Evolutionary conservation across 257 asterid genomes (phyloP).

Genomic region (Verbascum thapsus): DNA sequence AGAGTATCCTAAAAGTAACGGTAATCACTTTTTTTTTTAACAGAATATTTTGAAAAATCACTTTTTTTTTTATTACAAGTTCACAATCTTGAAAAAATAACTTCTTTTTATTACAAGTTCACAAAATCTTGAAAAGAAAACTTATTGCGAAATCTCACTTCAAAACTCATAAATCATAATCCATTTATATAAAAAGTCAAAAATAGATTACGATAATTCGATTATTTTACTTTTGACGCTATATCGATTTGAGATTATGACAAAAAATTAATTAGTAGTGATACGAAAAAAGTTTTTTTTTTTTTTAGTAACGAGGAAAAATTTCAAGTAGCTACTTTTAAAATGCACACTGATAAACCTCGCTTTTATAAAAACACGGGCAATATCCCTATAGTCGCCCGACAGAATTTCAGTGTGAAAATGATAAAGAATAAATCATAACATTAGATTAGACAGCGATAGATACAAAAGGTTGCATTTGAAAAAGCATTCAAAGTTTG

Average conservation of each 20-base stretch:
- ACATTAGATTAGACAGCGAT: slow-evolving; percentile 20
- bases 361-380: slow-evolving; percentile 18
- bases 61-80: not conserved
- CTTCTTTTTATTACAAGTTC: not conserved
- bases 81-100: not conserved
- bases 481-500: not conserved
- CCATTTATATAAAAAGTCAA: not conserved
- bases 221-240: not conserved
- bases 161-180: too few species aligned
- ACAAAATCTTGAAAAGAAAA: too few species aligned
- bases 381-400: slow-evolving; percentile 26
- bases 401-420: slow-evolving; percentile 30
- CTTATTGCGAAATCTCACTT: not conserved
- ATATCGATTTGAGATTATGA: not conserved
- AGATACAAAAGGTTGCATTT: slow-evolving; percentile 32
- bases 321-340: too few species aligned
- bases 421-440: slow-evolving; percentile 23
- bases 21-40: too few species aligned
- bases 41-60: too few species aligned
- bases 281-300: too few species aligned
- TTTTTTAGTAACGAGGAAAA: too few species aligned
- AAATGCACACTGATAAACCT: not conserved
- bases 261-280: too few species aligned
- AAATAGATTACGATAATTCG: not conserved
- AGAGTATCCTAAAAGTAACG: not conserved